phyloP scores from a whole-genome alignment of 805 yeast genomes.

The Kregervanrija delftensis region DNA sequence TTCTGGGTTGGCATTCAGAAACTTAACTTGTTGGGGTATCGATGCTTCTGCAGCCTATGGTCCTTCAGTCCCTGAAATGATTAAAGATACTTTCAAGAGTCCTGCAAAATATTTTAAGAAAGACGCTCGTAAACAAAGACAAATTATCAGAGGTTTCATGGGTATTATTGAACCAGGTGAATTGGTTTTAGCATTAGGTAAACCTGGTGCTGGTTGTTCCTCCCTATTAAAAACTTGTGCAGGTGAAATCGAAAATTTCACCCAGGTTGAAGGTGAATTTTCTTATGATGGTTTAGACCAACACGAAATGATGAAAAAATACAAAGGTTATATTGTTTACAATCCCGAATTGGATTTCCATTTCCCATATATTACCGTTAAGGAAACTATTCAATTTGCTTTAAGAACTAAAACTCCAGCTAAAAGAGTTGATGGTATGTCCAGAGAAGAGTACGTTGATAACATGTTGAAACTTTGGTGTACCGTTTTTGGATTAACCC shows the following conservation, averaged over 20 bases:
- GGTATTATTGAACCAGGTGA: conserved; percentile 53
- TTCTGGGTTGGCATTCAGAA: conserved; percentile 44
- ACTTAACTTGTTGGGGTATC: conserved; percentile 38
- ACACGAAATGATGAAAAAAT: conserved; percentile 50
- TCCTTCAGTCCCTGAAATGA: conserved; percentile 38
- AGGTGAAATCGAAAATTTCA: conserved; percentile 38
- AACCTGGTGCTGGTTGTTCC: conserved; percentile 81
- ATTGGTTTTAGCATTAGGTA: conserved; percentile 60
- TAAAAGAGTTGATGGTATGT: conserved; percentile 33
- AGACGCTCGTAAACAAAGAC: conserved; percentile 26
- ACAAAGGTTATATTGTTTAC: conserved; percentile 48
- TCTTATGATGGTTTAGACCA: conserved; percentile 57
- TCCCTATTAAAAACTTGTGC: conserved; percentile 60
- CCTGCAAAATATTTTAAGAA: conserved; percentile 28
- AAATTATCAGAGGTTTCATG: conserved; percentile 33
- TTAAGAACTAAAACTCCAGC: conserved; percentile 63
- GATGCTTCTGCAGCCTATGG: conserved; percentile 50
- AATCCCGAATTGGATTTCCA: conserved; percentile 64
- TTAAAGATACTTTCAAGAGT: conserved; percentile 26
- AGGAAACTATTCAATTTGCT: conserved; percentile 66
- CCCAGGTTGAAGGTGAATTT: conserved; percentile 47
- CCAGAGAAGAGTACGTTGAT: conserved; percentile 36
- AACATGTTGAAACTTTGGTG: conserved; percentile 40
- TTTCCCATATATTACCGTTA: conserved; percentile 71
- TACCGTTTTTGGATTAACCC: conserved; percentile 52